A percentile compares a stretch with the other conserved stretches of the same genome.
Evolutionary conservation across 805 yeast genomes (phyloP).

Genomic region (Tetrapisispora taiwanensis): DNA sequence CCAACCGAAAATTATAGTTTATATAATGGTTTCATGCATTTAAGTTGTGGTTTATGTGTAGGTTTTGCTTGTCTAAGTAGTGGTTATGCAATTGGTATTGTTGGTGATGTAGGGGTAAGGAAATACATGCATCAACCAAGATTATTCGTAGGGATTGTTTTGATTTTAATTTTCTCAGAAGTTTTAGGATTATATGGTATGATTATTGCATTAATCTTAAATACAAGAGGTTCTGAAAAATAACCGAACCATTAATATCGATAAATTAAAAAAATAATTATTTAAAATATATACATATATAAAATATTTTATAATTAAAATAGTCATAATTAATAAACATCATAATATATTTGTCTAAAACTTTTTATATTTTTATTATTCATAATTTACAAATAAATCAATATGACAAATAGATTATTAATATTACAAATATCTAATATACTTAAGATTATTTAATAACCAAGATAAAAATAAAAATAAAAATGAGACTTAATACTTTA

Average conservation of each 20-base stretch:
- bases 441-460: not conserved
- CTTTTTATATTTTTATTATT: no score
- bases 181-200: constrained; percentile 87
- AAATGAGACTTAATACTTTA: no score
- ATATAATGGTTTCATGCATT: constrained; percentile 95
- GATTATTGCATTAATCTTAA: constrained; percentile 87
- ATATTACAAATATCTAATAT: not conserved
- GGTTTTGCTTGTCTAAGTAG: constrained; percentile 95
- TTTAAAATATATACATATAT: not conserved
- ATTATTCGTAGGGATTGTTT: constrained; percentile 79
- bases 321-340: not conserved
- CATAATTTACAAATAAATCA: no score
- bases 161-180: constrained; percentile 84
- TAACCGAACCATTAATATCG: not conserved
- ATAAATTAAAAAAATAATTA: not conserved
- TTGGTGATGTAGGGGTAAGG: constrained; percentile 89
- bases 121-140: constrained; percentile 81
- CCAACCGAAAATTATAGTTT: constrained; percentile 74
- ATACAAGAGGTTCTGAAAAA: constrained; percentile 69
- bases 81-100: constrained; percentile 93
- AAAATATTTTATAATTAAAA: not conserved
- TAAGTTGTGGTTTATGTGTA: constrained; percentile 90
- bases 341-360: not conserved
- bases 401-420: not conserved
- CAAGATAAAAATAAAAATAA: no score